phyloP scores from a whole-genome alignment of 768 basidiomycete genomes.

The Lactifluus subvellereus region DNA sequence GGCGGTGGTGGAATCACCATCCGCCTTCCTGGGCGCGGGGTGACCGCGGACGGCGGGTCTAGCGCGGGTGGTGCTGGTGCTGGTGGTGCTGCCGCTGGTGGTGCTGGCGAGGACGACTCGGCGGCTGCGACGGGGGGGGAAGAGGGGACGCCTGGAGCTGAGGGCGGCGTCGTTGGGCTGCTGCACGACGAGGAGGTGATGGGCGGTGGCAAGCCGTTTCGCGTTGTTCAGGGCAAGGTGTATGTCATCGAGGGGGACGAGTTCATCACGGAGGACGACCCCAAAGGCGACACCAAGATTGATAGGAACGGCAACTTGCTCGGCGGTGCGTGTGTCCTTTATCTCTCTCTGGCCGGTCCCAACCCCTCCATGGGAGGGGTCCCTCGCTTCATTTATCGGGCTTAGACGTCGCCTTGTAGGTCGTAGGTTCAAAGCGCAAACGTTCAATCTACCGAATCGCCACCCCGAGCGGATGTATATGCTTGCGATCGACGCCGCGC shows the following conservation, averaged over 20 bases:
- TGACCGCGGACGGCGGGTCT: background rate
- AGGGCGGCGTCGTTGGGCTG: conserved; percentile 27
- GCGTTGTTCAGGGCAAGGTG: conserved; percentile 64
- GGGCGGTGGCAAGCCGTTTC: conserved; percentile 60
- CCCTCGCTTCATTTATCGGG: background rate
- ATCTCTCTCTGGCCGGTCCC: background rate
- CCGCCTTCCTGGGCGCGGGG: conserved; percentile 32
- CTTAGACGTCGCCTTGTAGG: conserved; percentile 40
- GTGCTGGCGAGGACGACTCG: conserved; percentile 24
- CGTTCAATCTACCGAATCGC: conserved; percentile 81
- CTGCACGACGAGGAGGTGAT: conserved; percentile 19
- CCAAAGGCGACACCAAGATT: conserved; percentile 88
- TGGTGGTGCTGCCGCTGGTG: conserved; percentile 24
- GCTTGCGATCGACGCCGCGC: conserved; percentile 96
- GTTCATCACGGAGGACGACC: conserved; percentile 74
- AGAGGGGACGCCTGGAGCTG: conserved; percentile 34
- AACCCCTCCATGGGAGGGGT: background rate
- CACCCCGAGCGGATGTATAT: conserved; percentile 84
- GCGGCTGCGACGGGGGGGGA: conserved; percentile 22
- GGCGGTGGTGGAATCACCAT: conserved; percentile 23
- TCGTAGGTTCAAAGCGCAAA: conserved; percentile 81
- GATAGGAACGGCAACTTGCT: conserved; percentile 78
- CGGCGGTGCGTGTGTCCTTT: conserved; percentile 53
- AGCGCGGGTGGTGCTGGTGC: conserved; percentile 27
- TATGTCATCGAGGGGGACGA: conserved; percentile 88